Evolutionary conservation across 345 rosid species (phyloP).

Genomic region (Triadica sebifera): DNA sequence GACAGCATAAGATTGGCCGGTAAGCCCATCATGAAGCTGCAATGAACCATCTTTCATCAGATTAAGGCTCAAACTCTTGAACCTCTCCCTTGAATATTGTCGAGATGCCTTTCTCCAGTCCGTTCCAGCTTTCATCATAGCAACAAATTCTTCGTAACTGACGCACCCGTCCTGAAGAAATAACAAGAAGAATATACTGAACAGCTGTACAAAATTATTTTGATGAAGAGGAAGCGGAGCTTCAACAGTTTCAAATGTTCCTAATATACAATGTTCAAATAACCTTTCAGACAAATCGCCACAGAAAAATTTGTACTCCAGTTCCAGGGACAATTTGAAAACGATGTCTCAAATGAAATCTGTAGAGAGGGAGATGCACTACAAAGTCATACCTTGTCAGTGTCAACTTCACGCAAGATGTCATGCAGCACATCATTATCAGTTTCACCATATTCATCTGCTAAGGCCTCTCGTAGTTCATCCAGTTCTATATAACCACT

Average conservation of each 20-base stretch:
- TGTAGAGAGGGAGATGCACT: background rate
- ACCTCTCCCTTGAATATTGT: conserved; percentile 95
- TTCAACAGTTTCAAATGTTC: background rate
- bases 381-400: conserved; percentile 68
- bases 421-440: conserved; percentile 64
- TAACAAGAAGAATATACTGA: background rate
- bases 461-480: conserved; percentile 70
- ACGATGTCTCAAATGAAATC: background rate
- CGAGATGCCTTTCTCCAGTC: conserved; percentile 99
- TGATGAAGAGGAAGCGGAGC: background rate
- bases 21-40: conserved; percentile 80
- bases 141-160: conserved; percentile 90
- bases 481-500: conserved; percentile 74
- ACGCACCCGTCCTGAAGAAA: conserved; percentile 68
- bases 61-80: conserved; percentile 89
- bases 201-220: background rate
- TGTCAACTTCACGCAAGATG: conserved; percentile 92
- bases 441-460: conserved; percentile 72
- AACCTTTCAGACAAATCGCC: background rate
- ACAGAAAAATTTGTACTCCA: background rate
- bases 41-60: conserved; percentile 96
- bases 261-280: conserved; percentile 5
- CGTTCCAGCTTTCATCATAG: conserved; percentile 98
- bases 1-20: conserved; percentile 73
- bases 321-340: background rate